Conservation (phyloP, 1,139 yeast genomes). For the Yamadazyma membranifaciens region DNA sequence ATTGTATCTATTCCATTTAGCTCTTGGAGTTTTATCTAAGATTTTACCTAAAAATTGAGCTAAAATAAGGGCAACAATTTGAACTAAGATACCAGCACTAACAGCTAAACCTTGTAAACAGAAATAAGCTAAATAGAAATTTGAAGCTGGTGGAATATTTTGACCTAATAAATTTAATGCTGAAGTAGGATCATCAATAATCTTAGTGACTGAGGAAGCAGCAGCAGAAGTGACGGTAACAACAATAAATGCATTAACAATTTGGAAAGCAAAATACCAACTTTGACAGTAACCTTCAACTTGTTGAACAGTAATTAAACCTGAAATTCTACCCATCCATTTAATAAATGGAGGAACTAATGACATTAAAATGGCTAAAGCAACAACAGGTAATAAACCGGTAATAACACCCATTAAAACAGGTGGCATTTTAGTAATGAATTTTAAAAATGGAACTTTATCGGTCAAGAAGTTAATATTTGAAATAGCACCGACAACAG, state of each 20-base stretch:
- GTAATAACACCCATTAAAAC: slow-evolving; percentile 77
- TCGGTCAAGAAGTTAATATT: slow-evolving; percentile 72
- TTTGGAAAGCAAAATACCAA: slow-evolving; percentile 87
- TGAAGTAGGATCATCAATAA: slow-evolving; percentile 51
- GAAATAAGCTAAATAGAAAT: slow-evolving; percentile 59
- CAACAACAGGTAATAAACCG: slow-evolving; percentile 80
- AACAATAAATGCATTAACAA: slow-evolving; percentile 79
- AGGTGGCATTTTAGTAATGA: slow-evolving; percentile 67
- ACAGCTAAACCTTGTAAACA: slow-evolving; percentile 44
- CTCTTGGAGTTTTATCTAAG: slow-evolving; percentile 47
- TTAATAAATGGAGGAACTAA: slow-evolving; percentile 70
- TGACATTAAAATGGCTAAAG: slow-evolving; percentile 80
- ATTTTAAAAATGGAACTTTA: slow-evolving; percentile 66
- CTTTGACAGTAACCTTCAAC: slow-evolving; percentile 81
- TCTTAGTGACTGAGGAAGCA: slow-evolving; percentile 65
- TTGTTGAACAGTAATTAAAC: slow-evolving; percentile 66
- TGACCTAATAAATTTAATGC: slow-evolving; percentile 58
- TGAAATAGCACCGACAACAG: slow-evolving; percentile 91
- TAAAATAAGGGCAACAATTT: slow-evolving; percentile 43
- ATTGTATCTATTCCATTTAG: slow-evolving; percentile 46
- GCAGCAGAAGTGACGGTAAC: slow-evolving; percentile 77
- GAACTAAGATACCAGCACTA: slow-evolving; percentile 38
- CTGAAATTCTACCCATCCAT: slow-evolving; percentile 66
- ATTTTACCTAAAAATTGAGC: slow-evolving; percentile 46
- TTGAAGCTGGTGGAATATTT: slow-evolving; percentile 70